A percentile compares a stretch with the other conserved stretches of the same genome.
Evolutionary conservation across 139 green algal species (phyloP).

Genomic region (Yamagishiella unicocca): DNA sequence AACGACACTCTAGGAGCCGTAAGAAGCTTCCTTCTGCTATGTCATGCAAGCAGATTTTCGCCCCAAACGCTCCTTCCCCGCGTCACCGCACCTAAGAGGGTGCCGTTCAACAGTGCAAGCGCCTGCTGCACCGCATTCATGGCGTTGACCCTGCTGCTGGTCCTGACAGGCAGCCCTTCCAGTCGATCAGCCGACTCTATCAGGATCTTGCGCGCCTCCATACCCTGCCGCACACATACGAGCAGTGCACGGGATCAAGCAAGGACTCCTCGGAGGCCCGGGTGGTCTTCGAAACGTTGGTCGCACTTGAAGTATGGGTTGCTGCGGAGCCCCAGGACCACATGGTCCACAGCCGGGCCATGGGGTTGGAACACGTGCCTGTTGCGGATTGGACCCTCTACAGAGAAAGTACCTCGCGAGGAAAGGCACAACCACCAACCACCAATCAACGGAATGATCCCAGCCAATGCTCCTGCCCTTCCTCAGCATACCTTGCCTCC

Average conservation of each 20-base stretch:
- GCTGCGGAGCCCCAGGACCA: no score
- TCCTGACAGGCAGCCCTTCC: background rate
- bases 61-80: no score
- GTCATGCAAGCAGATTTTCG: background rate
- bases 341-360: no score
- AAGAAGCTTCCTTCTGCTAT: no score
- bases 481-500: background rate
- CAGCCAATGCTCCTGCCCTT: background rate
- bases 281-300: no score
- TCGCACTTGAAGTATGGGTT: no score
- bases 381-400: no score
- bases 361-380: no score
- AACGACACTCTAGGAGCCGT: no score
- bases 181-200: background rate
- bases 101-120: background rate
- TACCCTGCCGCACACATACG: background rate
- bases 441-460: background rate
- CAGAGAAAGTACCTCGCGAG: no score
- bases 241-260: no score
- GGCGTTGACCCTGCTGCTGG: background rate
- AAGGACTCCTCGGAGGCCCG: no score
- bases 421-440: background rate
- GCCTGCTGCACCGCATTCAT: background rate
- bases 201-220: background rate
- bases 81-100: background rate